phyloP scores from a whole-genome alignment of 192 early-diverging fungal species.

The Helicostylum pulchrum region DNA sequence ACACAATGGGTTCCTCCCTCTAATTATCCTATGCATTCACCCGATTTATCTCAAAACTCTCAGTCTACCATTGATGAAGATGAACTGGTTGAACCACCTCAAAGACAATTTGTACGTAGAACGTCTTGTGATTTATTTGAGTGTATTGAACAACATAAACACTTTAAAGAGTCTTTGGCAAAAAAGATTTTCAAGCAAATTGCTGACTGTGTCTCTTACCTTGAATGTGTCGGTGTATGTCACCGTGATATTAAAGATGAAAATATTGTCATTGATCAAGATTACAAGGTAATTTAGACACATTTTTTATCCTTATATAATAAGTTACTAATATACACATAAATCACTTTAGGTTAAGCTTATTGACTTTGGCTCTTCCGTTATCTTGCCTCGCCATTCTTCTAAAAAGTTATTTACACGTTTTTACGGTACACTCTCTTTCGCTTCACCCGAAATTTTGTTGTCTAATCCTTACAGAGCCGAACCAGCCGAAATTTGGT shows the following conservation, averaged over 20 bases:
- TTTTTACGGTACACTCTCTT: slow-evolving; percentile 53
- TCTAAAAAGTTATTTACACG: slow-evolving; percentile 26
- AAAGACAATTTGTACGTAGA: slow-evolving; percentile 41
- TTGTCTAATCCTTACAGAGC: slow-evolving; percentile 57
- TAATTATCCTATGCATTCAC: slow-evolving; percentile 17
- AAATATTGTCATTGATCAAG: slow-evolving; percentile 49
- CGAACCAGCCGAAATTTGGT: slow-evolving; percentile 71
- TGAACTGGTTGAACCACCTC: not conserved
- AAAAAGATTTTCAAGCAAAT: slow-evolving; percentile 70
- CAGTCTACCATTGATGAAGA: slow-evolving; percentile 24
- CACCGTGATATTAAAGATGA: slow-evolving; percentile 85
- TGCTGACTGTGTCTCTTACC: slow-evolving; percentile 58
- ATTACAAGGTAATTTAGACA: slow-evolving; percentile 37
- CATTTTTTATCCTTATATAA: too few species aligned
- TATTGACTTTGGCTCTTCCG: slow-evolving; percentile 67
- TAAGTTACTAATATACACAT: too few species aligned
- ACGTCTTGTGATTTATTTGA: slow-evolving; percentile 72
- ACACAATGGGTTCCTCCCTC: slow-evolving; percentile 38
- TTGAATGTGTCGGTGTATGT: slow-evolving; percentile 61
- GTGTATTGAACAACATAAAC: slow-evolving; percentile 65
- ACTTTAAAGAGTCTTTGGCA: slow-evolving; percentile 62
- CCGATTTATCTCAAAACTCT: slow-evolving; percentile 25
- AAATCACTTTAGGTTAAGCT: too few species aligned
- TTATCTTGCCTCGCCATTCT: slow-evolving; percentile 27
- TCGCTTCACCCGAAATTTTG: slow-evolving; percentile 68